Percentiles rank a stretch among this genome's conserved stretches.
Conservation (phyloP, 495 filamentous ascomycete genomes). For the Aspergillus hancockii region DNA sequence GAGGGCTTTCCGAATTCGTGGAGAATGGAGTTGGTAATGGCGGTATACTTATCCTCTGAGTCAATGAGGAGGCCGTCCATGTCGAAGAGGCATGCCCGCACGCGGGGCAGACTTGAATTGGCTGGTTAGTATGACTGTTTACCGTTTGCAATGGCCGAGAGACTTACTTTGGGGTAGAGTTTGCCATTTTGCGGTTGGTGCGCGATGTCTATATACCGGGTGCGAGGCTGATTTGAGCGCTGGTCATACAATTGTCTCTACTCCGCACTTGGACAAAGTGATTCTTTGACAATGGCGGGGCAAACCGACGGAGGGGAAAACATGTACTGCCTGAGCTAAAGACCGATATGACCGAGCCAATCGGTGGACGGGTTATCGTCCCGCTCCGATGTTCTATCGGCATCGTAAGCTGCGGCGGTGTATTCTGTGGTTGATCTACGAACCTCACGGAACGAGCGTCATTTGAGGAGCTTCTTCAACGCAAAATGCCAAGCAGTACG, state of each 20-base stretch:
- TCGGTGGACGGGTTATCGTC: slow-evolving; percentile 1
- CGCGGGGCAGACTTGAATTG: slow-evolving; percentile 62
- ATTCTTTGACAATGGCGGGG: background rate
- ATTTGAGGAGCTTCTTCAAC: background rate
- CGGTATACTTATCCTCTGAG: slow-evolving; percentile 89
- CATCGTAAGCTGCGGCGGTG: background rate
- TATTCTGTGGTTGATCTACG: background rate
- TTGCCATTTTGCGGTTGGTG: slow-evolving; percentile 8
- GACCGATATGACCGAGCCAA: background rate
- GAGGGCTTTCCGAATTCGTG: slow-evolving; percentile 66
- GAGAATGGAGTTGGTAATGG: slow-evolving; percentile 79
- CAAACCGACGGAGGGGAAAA: background rate
- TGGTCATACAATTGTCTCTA: background rate
- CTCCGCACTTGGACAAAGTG: background rate
- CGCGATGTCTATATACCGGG: background rate
- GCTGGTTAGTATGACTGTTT: slow-evolving; percentile 16
- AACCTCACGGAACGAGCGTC: background rate
- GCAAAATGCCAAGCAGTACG: slow-evolving; percentile 17
- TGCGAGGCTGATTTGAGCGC: background rate
- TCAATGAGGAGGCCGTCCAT: slow-evolving; percentile 97
- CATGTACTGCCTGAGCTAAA: background rate
- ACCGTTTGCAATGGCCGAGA: slow-evolving; percentile 3
- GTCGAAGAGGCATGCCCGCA: slow-evolving; percentile 95
- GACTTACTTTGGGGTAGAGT: slow-evolving; percentile 13
- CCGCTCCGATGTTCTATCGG: background rate